Evolutionary conservation across 805 yeast genomes (phyloP), one percentile per base, ranked within the genome.

Genomic region (Ogataea angusta): DNA sequence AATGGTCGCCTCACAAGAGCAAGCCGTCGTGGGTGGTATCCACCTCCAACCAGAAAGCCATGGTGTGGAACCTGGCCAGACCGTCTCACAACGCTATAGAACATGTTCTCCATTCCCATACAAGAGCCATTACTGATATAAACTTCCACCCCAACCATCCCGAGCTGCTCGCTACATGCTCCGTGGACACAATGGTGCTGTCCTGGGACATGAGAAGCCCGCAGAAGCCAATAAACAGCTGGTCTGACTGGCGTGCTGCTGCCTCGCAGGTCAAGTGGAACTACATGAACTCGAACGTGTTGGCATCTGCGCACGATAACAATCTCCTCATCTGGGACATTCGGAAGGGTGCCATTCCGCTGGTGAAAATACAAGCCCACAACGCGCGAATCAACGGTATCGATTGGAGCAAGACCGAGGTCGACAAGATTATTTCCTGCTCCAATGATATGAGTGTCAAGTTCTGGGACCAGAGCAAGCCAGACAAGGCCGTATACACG

Each of bases 181-280:
- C 95, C 0, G 86, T 93, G 10, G 99, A 93, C 57, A 82, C 96
- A 0, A 84, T 79, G 53, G 84, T 89, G 14, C 78, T 80, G 40
- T 78, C 85, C 2, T 93, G 99, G 99, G 99, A 93, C 63, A 70
- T 90, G 69, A 70, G 98, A 43, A 71, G 81, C 12, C 91, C 96
- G 0, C 67, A 76, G 34, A 68, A 76, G 45, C 95, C 97, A 0
- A 81, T 78, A 3, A 73, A 74, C 43, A 73, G 80, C 34, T 89
- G 87, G 66, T 87, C 96, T n/a, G 96, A 91, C 57, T 93, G 96
- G 95, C 68, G 85, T 42, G 95, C 96, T 0, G 91, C 95, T 2
- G 95, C 97, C 3, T 78, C 95, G 0, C 98, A 91, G 60, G 96
- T 89, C 12, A 89, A 91, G 58, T 93, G 98, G 97, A 87, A 84